These are phyloP conservation scores for Cenchrus purpureus DNA, from an alignment of 176 grass and related monocot genomes.

Conservation along the genomic window DNA sequence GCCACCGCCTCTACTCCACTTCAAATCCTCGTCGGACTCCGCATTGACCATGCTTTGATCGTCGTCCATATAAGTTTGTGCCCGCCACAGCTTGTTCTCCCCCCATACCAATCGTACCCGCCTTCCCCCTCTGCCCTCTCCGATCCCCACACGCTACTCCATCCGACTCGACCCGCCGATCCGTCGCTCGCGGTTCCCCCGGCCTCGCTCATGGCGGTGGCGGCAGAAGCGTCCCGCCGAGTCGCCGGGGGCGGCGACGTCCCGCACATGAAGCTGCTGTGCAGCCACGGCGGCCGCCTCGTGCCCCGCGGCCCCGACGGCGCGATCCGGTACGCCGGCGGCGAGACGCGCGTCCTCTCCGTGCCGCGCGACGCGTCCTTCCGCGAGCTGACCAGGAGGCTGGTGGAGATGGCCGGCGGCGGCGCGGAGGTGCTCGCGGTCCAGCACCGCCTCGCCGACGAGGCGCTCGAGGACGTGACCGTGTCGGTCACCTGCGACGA, in stretches of 20 bases:
- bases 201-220: background rate
- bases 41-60: too few relatives aligned
- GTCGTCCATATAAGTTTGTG: background rate
- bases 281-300: constrained; percentile 54
- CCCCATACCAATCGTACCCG: background rate
- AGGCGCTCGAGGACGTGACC: constrained; percentile 37
- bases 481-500: constrained; percentile 59
- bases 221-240: background rate
- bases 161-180: too few relatives aligned
- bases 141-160: too few relatives aligned
- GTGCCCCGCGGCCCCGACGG: background rate
- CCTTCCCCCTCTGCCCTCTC: background rate
- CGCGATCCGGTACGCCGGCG: constrained; percentile 40
- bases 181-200: background rate
- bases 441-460: constrained; percentile 45
- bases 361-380: constrained; percentile 34
- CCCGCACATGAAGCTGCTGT: constrained; percentile 24
- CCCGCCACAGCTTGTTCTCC: background rate
- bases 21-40: background rate
- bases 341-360: constrained; percentile 42
- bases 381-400: background rate
- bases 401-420: constrained; percentile 18
- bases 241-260: background rate
- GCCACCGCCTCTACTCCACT: too few relatives aligned
- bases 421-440: background rate